Evolutionary conservation across 139 green algal genomes (phyloP).

Genomic region (Picochlorum costavermella): DNA sequence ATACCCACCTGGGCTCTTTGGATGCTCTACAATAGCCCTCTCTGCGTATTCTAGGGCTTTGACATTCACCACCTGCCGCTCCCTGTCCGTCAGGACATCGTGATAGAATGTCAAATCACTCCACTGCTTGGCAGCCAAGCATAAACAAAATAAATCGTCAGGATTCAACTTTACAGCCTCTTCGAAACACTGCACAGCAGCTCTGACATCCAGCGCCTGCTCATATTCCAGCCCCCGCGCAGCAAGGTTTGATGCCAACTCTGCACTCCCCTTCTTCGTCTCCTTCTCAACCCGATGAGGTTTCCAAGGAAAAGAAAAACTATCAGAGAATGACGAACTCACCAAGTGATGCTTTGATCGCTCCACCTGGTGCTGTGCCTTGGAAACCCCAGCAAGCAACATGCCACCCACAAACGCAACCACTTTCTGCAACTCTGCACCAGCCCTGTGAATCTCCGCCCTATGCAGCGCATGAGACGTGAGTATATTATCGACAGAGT

Average conservation of each 20-base stretch:
- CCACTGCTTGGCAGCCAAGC: conserved; percentile 47
- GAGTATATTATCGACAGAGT: background rate
- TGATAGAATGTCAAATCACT: conserved; percentile 52
- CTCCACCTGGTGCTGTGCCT: conserved; percentile 16
- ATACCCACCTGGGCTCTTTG: conserved; percentile 3
- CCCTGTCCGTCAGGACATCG: conserved; percentile 24
- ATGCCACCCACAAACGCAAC: conserved; percentile 14
- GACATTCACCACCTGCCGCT: conserved; percentile 32
- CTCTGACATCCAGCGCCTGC: conserved; percentile 20
- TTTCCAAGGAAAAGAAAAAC: conserved; percentile 21
- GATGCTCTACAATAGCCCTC: conserved; percentile 24
- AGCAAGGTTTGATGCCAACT: conserved; percentile 15
- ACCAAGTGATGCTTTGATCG: background rate
- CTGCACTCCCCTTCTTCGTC: conserved; percentile 1
- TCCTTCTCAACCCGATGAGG: background rate
- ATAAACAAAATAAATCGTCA: conserved; percentile 18
- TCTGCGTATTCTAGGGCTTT: conserved; percentile 47
- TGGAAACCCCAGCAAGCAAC: conserved; percentile 14
- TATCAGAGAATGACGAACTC: conserved; percentile 18
- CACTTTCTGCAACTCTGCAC: conserved; percentile 10
- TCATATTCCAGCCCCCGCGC: conserved; percentile 20
- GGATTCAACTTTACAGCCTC: conserved; percentile 38
- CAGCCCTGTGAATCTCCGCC: conserved; percentile 1
- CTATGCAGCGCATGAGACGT: background rate
- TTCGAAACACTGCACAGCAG: conserved; percentile 35